phyloP scores from a whole-genome alignment of 169 alveolate genomes.

The Besnoitia besnoiti region DNA sequence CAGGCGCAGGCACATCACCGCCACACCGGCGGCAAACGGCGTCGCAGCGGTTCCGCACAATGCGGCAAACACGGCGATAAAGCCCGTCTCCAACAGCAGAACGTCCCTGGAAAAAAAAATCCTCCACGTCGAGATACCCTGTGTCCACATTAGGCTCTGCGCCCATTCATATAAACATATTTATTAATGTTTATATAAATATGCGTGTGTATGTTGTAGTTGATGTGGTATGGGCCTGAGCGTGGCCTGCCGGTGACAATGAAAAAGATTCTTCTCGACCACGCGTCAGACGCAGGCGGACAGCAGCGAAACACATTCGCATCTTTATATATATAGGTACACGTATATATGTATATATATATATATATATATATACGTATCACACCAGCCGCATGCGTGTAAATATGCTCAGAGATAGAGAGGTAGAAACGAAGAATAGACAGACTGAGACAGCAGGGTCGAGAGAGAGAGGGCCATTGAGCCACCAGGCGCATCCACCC shows the following conservation, averaged over 20 bases:
- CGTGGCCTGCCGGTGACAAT: too few relatives aligned
- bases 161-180: not conserved
- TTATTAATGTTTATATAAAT: not conserved
- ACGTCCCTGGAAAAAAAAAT: conserved; percentile 28
- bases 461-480: too few relatives aligned
- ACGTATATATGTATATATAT: not conserved
- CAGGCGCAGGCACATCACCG: conserved; percentile 1
- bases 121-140: not conserved
- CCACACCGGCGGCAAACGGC: not conserved
- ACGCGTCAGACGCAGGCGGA: too few relatives aligned
- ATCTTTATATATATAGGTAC: not conserved
- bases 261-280: too few relatives aligned
- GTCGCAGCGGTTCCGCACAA: conserved; percentile 12
- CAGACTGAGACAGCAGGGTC: too few relatives aligned
- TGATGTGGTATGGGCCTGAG: too few relatives aligned
- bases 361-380: not conserved
- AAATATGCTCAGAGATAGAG: not conserved
- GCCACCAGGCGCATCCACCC: too few relatives aligned
- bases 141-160: not conserved
- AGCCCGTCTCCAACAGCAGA: conserved; percentile 40
- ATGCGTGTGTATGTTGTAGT: too few relatives aligned
- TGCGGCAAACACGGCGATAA: conserved; percentile 17
- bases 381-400: not conserved
- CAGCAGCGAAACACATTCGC: not conserved
- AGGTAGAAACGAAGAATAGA: not conserved